Evolutionary conservation across 176 grass and related monocot genomes (phyloP).

Genomic region (Thalia dealbata): DNA sequence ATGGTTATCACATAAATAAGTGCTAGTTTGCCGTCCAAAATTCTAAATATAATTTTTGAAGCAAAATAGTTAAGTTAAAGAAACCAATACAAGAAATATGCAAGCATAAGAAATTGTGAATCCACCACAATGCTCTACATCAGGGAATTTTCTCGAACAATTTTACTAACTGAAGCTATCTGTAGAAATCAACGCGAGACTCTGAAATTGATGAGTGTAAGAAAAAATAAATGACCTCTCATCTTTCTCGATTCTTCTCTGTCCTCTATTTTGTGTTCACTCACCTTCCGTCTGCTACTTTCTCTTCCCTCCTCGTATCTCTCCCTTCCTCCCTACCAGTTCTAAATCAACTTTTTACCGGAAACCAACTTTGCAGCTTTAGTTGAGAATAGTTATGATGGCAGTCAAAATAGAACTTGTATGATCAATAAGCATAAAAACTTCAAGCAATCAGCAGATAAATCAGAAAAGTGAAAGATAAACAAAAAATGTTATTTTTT

Average conservation of each 20-base stretch:
- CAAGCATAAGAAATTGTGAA: not conserved
- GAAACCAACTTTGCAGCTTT: not conserved
- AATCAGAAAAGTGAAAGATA: not conserved
- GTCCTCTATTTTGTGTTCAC: not conserved
- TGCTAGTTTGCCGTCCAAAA: not conserved
- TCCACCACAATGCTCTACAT: not conserved
- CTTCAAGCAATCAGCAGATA: too few species aligned
- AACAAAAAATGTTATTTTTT: conserved; percentile 19
- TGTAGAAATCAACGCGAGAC: not conserved
- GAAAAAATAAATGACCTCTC: not conserved
- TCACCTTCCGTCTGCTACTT: not conserved
- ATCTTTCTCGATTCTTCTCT: not conserved
- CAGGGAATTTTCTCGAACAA: not conserved
- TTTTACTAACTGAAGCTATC: not conserved
- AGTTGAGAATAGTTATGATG: not conserved
- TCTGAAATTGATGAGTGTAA: not conserved
- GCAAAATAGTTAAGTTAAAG: not conserved
- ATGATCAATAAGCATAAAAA: not conserved
- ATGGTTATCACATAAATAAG: not conserved
- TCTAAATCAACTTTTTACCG: not conserved
- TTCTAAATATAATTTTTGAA: not conserved
- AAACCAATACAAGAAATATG: not conserved
- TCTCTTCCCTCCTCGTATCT: not conserved
- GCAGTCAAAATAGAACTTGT: not conserved
- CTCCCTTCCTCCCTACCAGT: not conserved